phyloP scores from a whole-genome alignment of 2,329 filamentous ascomycete species.

The Venturiaceae sp. region DNA sequence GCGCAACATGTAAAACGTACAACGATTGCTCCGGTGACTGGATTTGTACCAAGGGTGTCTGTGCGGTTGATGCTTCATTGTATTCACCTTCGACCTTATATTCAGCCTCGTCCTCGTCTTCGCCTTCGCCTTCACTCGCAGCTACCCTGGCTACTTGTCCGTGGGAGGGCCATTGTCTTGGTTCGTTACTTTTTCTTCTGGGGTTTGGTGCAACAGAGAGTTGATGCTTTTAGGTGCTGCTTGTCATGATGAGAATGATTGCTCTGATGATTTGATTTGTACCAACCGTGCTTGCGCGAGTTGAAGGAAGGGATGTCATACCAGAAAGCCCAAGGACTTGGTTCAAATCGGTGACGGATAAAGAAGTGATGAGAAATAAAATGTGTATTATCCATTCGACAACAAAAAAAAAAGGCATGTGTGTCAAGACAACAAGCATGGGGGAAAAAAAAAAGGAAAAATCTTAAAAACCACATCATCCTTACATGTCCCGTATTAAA shows the following conservation, averaged over 20 bases:
- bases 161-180: neutral
- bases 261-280: neutral
- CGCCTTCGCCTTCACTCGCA: no score
- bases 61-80: neutral
- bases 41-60: neutral
- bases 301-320: no score
- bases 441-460: no score
- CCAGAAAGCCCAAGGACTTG: no score
- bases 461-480: no score
- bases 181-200: neutral
- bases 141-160: neutral
- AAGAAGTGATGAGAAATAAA: no score
- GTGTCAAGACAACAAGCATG: no score
- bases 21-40: neutral
- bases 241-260: neutral
- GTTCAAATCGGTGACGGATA: no score
- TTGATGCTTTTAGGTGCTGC: neutral
- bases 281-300: neutral
- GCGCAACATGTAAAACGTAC: neutral
- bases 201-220: neutral
- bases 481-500: no score
- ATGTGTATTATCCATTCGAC: no score
- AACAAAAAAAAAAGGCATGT: no score
- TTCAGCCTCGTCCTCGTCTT: no score
- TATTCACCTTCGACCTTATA: neutral